Base-by-base conservation (phyloP, 73 alveolate genomes). In the Blepharisma japonicum region DNA sequence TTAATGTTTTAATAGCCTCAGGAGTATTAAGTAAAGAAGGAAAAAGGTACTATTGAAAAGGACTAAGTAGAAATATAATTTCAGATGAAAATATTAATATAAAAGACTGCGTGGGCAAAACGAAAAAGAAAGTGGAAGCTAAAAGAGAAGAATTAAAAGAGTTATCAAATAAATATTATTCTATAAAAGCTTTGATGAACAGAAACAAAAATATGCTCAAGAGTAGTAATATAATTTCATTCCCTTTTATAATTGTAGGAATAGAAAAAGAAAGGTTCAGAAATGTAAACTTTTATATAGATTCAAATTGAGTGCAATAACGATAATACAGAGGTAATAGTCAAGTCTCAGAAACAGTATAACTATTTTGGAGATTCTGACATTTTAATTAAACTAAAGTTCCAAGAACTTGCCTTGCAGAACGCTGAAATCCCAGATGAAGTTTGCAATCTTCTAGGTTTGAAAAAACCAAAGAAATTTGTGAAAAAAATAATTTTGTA, bases 1-100 rank as follows among this genome's bases (percentile, higher is more conserved):
- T 94, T n/a, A 94, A 91, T 86, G 97, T 94, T 5, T 80, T 94
- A 56, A 91, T 83, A 46, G 94, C 96, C 4, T 83, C 94, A 4
- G 90, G 89, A 47, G 90, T 92, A 27, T 68, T 92, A 42, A 82
- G 56, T 68, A 92, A 90, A 61, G 84, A 85, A 20, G 95, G 92
- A 4, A 90, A 92, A 70, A 77, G 77, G 55, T 61, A 61, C 46
- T n/a, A 14, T 61, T 61, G 74, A 39, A n/a, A 14, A 32, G 42
- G 42, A 1, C 42, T 32, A 32, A 32, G 3, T 32, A 32, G 42
- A 2, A n/a, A 61, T 25, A 14, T 39, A 18, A 20, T 14, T 14
- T 61, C 18, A 2, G 74, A 61, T 61, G 47, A 61, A 25, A 25
- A 14, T 18, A 39, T 14, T 14, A 25, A 14, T 61, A 25, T 18